These are phyloP conservation scores for Elsinoe perseae DNA, from an alignment of 2,329 filamentous ascomycete species.

Conservation along the genomic window DNA sequence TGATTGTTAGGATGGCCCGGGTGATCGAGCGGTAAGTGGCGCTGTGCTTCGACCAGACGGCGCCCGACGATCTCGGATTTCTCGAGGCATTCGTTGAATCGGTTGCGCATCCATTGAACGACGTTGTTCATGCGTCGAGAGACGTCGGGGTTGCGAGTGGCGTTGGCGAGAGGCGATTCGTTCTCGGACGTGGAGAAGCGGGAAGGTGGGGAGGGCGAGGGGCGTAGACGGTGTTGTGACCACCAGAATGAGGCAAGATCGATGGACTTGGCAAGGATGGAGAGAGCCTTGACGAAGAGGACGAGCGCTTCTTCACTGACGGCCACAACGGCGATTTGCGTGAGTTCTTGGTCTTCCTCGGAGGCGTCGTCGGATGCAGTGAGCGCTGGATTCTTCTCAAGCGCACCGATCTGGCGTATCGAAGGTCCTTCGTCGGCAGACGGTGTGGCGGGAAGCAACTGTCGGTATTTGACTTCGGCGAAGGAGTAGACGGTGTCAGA, in stretches of 20 bases:
- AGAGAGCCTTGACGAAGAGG: slow-evolving; percentile 88
- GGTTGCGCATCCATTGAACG: slow-evolving; percentile 87
- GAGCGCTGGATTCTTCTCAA: slow-evolving; percentile 40
- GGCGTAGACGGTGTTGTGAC: slow-evolving; percentile 29
- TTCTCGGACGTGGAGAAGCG: slow-evolving; percentile 24
- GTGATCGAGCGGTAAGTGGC: slow-evolving; percentile 73
- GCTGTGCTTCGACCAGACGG: slow-evolving; percentile 79
- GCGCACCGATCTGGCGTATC: slow-evolving; percentile 45
- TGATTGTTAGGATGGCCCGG: slow-evolving; percentile 79
- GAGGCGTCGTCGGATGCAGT: slow-evolving; percentile 39
- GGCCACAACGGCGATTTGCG: slow-evolving; percentile 73
- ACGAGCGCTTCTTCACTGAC: slow-evolving; percentile 92
- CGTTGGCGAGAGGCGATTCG: slow-evolving; percentile 16
- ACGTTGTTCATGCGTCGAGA: slow-evolving; percentile 77
- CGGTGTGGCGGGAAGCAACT: slow-evolving; percentile 82
- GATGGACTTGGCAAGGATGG: slow-evolving; percentile 87
- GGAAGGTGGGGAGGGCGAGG: slow-evolving; percentile 17
- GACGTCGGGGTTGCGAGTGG: slow-evolving; percentile 24
- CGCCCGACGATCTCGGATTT: slow-evolving; percentile 92
- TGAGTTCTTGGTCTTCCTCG: slow-evolving; percentile 69
- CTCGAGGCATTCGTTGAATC: slow-evolving; percentile 95
- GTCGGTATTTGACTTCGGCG: slow-evolving; percentile 96
- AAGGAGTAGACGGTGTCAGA: slow-evolving; percentile 97
- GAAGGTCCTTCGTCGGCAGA: slow-evolving; percentile 65
- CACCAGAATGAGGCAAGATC: slow-evolving; percentile 92